phyloP scores from a whole-genome alignment of 2,329 filamentous ascomycete genomes.

The Alternaria solani region DNA sequence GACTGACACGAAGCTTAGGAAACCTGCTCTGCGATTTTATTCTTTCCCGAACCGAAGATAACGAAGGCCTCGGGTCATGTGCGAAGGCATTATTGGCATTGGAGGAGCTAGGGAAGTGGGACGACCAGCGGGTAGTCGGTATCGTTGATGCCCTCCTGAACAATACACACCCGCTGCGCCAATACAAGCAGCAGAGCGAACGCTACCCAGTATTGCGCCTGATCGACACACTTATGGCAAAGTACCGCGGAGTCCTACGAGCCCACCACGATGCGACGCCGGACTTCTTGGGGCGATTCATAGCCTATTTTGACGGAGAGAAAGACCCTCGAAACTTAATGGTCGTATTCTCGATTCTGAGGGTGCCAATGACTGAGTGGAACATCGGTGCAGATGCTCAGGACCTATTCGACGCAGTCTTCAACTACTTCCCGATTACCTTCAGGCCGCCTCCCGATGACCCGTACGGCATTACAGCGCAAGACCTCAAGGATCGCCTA shows the following conservation, averaged over 20 bases:
- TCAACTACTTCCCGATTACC: slow-evolving; percentile 77
- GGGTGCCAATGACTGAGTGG: slow-evolving; percentile 74
- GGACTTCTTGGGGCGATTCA: slow-evolving; percentile 67
- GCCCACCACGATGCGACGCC: slow-evolving; percentile 60
- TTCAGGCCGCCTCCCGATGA: slow-evolving; percentile 74
- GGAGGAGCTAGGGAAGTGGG: slow-evolving; percentile 68
- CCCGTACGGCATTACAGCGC: slow-evolving; percentile 73
- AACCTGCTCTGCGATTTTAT: slow-evolving; percentile 69
- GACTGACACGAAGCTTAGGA: slow-evolving; percentile 48
- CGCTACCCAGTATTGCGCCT: slow-evolving; percentile 69
- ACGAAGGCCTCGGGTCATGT: slow-evolving; percentile 63
- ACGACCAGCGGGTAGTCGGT: slow-evolving; percentile 62
- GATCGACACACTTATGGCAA: slow-evolving; percentile 68
- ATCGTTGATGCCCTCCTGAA: slow-evolving; percentile 61
- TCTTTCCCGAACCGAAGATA: slow-evolving; percentile 67
- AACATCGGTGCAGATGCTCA: slow-evolving; percentile 65
- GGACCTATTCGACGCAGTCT: slow-evolving; percentile 71
- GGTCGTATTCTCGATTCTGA: slow-evolving; percentile 73
- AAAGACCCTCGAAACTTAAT: slow-evolving; percentile 75
- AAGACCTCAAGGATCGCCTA: slow-evolving; percentile 70
- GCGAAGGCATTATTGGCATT: slow-evolving; percentile 66
- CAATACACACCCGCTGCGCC: slow-evolving; percentile 66
- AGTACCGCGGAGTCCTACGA: slow-evolving; percentile 56
- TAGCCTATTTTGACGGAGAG: slow-evolving; percentile 71
- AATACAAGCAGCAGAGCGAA: slow-evolving; percentile 68